Percentiles rank a stretch among this genome's conserved stretches.
Evolutionary conservation across 805 yeast genomes (phyloP).

Genomic region (Torulaspora delbrueckii): DNA sequence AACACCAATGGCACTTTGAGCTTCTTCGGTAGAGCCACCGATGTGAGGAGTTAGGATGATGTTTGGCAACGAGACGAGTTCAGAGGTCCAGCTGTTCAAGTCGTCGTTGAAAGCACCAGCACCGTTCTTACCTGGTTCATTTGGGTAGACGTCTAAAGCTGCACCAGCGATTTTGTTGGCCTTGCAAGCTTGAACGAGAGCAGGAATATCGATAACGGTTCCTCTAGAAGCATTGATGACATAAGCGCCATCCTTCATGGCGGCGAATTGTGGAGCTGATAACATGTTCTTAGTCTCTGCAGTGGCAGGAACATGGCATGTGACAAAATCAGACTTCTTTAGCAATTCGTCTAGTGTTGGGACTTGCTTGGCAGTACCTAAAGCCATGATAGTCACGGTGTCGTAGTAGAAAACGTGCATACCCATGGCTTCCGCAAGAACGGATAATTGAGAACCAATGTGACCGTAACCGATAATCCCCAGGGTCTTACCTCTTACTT

Average conservation of each 20-base stretch:
- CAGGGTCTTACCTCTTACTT: constrained; percentile 95
- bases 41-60: constrained; percentile 94
- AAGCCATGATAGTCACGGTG: constrained; percentile 85
- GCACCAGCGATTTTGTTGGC: constrained; percentile 95
- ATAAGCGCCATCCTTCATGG: constrained; percentile 95
- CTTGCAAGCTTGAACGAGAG: constrained; percentile 85
- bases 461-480: constrained; percentile 98
- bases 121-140: constrained; percentile 97
- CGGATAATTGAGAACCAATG: constrained; percentile 95
- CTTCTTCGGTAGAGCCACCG: constrained; percentile 99
- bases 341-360: constrained; percentile 78
- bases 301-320: constrained; percentile 92
- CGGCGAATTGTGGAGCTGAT: constrained; percentile 84
- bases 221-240: constrained; percentile 96
- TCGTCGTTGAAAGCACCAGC: constrained; percentile 66
- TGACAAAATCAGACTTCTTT: constrained; percentile 76
- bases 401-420: constrained; percentile 95
- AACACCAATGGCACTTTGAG: constrained; percentile 94
- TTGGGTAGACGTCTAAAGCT: constrained; percentile 92
- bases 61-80: constrained; percentile 75
- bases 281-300: constrained; percentile 88
- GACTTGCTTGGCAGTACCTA: constrained; percentile 96
- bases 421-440: constrained; percentile 95
- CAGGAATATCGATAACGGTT: constrained; percentile 94
- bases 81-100: constrained; percentile 79